Evolutionary conservation across 257 asterid species (phyloP).

Genomic region (Rauvolfia tetraphylla): DNA sequence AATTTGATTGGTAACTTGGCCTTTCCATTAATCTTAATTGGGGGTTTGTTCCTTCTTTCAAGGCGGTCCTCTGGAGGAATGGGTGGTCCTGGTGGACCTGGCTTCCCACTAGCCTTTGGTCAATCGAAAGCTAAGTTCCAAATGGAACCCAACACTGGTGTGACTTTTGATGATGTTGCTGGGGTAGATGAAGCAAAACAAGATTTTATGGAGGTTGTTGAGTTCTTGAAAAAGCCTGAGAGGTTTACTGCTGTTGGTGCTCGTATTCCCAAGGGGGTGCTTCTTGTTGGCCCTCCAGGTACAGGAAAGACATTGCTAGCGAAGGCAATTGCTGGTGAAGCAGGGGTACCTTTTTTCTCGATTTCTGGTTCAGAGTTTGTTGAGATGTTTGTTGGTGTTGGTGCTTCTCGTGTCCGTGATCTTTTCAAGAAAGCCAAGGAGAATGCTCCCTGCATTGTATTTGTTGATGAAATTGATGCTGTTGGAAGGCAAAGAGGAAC

Average conservation of each 20-base stretch:
- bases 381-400: conserved; percentile 99
- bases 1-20: conserved; percentile 87
- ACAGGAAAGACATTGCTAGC: conserved; percentile 97
- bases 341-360: conserved; percentile 96
- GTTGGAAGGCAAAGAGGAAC: conserved; percentile 99
- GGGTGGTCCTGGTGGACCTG: conserved; percentile 99
- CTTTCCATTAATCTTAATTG: conserved; percentile 81
- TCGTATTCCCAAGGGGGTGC: conserved; percentile 98
- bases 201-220: conserved; percentile 98
- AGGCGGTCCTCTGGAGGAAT: conserved; percentile 91
- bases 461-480: conserved; percentile 99
- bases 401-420: conserved; percentile 96
- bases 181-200: conserved; percentile 99
- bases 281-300: conserved; percentile 98
- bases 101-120: conserved; percentile 72
- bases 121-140: conserved; percentile 97
- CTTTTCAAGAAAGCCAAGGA: conserved; percentile 99
- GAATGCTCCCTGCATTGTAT: conserved; percentile 95
- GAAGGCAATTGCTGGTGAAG: conserved; percentile 99
- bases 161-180: conserved; percentile 92
- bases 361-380: conserved; percentile 98
- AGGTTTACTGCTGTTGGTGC: conserved; percentile 98
- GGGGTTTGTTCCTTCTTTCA: conserved; percentile 93
- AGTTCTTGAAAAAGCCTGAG: conserved; percentile 96
- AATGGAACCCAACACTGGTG: conserved; percentile 98